Percentiles rank a stretch among this genome's conserved stretches.
Evolutionary conservation across 345 rosid species (phyloP).

Genomic region (Moricandia arvensis): DNA sequence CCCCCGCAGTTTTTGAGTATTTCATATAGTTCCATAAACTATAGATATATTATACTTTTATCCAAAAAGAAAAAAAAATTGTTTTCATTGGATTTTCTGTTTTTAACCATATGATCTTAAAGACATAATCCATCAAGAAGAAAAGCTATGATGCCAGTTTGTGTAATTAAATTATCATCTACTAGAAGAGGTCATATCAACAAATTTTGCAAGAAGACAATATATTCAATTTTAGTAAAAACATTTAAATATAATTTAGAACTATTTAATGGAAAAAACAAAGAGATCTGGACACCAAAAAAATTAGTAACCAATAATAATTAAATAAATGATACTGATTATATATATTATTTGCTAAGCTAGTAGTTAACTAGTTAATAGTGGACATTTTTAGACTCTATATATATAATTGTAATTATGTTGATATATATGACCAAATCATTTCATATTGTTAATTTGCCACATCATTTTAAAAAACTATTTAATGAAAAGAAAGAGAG

Average conservation of each 20-base stretch:
- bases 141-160: neutral
- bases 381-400: neutral
- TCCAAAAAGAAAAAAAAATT: neutral
- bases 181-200: neutral
- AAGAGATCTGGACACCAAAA: neutral
- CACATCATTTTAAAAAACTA: neutral
- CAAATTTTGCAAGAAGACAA: neutral
- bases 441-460: neutral
- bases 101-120: neutral
- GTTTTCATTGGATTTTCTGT: neutral
- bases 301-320: neutral
- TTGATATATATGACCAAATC: neutral
- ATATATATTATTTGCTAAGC: neutral
- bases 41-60: neutral
- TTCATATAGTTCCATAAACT: neutral
- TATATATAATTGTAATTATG: neutral
- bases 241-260: neutral
- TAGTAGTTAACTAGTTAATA: neutral
- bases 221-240: neutral
- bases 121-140: neutral
- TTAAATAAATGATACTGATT: neutral
- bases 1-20: conserved; percentile 8
- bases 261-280: neutral
- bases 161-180: neutral
- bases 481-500: neutral